Percentiles rank a stretch among this genome's conserved stretches.
These are phyloP conservation scores for Ustilago hordei DNA, from an alignment of 1,284 basidiomycete species.

Conservation along the genomic window DNA sequence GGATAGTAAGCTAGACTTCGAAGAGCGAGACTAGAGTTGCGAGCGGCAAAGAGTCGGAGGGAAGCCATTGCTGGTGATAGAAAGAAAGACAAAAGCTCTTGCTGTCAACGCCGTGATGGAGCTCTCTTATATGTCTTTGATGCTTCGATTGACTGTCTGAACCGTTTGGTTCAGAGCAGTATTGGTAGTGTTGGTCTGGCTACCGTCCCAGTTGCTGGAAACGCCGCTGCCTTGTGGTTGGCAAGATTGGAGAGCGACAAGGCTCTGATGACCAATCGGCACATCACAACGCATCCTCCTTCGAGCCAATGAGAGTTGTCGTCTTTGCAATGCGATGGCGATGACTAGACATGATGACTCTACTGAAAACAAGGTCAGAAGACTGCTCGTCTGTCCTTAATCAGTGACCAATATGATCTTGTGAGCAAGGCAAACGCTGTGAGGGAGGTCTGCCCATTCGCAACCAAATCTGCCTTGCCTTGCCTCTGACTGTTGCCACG, in stretches of 20 bases:
- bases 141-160: no score
- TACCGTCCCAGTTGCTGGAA: no score
- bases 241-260: no score
- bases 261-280: no score
- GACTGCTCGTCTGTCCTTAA: neutral
- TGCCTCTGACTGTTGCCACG: neutral
- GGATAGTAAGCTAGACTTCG: conserved; percentile 1
- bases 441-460: no score
- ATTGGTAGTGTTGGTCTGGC: no score
- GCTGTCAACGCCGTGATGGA: neutral
- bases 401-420: neutral
- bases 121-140: neutral
- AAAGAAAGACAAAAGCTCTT: neutral
- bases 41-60: conserved; percentile 13
- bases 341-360: conserved; percentile 21
- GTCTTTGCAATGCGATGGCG: conserved; percentile 16
- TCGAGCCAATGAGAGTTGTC: conserved; percentile 12
- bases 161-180: no score
- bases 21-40: conserved; percentile 5
- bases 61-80: conserved; percentile 13
- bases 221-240: no score
- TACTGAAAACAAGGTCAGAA: neutral
- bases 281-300: neutral
- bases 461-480: neutral
- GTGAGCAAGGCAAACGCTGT: no score